Evolutionary conservation across 768 basidiomycete species (phyloP).

Genomic region (Mycena pura): DNA sequence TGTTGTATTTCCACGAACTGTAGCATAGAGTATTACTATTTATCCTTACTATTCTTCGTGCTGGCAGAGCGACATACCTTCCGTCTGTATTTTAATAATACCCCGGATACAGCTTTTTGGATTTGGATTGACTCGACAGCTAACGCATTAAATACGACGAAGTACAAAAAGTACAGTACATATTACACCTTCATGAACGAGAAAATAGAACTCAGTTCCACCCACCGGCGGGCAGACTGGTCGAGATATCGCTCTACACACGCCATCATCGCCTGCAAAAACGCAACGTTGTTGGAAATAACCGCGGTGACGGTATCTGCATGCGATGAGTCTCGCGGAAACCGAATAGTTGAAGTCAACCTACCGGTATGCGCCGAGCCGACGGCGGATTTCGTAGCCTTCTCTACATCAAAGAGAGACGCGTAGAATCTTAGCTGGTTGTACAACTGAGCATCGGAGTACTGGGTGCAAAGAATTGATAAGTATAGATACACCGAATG

Average conservation of each 20-base stretch:
- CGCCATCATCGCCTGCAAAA: conserved; percentile 58
- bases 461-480: conserved; percentile 53
- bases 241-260: conserved; percentile 84
- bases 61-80: no score
- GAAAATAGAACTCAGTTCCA: conserved; percentile 82
- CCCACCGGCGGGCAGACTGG: conserved; percentile 89
- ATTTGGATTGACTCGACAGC: background rate
- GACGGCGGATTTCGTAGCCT: conserved; percentile 58
- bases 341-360: background rate
- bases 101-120: no score
- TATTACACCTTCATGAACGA: conserved; percentile 74
- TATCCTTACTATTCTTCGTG: background rate
- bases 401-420: conserved; percentile 78
- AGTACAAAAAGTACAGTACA: background rate
- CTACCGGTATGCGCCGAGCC: conserved; percentile 52
- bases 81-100: no score
- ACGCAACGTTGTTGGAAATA: conserved; percentile 51
- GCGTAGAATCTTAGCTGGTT: conserved; percentile 88
- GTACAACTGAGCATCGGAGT: conserved; percentile 84
- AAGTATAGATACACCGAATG: background rate
- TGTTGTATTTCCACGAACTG: conserved; percentile 5
- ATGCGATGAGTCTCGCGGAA: background rate
- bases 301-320: conserved; percentile 65
- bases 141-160: conserved; percentile 7
- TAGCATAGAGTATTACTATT: conserved; percentile 6